Evolutionary conservation across 495 filamentous ascomycete species (phyloP), one percentile per base, ranked within the genome.

Genomic region (Rostrohypoxylon terebratum): DNA sequence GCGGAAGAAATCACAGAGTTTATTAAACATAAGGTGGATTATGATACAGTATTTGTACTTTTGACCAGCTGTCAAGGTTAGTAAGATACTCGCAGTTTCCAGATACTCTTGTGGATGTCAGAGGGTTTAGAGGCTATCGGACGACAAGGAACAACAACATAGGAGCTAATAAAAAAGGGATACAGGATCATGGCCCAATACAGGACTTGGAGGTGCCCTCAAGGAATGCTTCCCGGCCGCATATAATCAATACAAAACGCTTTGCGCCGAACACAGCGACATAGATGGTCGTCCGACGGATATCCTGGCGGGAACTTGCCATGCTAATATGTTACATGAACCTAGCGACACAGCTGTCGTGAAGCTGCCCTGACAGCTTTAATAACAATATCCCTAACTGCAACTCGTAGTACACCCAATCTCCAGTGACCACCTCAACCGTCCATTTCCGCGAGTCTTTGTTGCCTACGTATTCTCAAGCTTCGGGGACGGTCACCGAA

Each of bases 1-100:
- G 28, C 28, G 28, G 28, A 31, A 11, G 11, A 53, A n/a, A 14
- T 28, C 11, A 6, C 21, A 10, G 48, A 53, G 14, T 53, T 53
- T 13, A 25, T 28, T 14, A 13, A 11, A 13, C 21, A 53, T 4
- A 25, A 55, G 16, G 8, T 20, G 3, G 13, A 10, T 23, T n/a
- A n/a, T 16, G 28, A 3, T 59, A 16, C 36, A 8, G 16, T 59
- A 6, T 3, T 59, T 3, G 57, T 59, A 21, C 11, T 59, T 3
- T 9, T 59, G 21, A 59, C 57, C 23, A 45, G n/a, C 57, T 59
- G 57, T 14, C 57, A 59, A 59, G 57, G 57, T 59, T 28, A 28
- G 28, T 28, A 28, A 28, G 28, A 28, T 28, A 28, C 28, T 25
- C 21, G 5, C 9, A 21, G 31, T 11, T 57, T 16, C 8, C 21